Percentiles rank a stretch among this genome's conserved stretches.
Conservation (phyloP, 2,329 filamentous ascomycete species). For the Colletotrichum sp. region DNA sequence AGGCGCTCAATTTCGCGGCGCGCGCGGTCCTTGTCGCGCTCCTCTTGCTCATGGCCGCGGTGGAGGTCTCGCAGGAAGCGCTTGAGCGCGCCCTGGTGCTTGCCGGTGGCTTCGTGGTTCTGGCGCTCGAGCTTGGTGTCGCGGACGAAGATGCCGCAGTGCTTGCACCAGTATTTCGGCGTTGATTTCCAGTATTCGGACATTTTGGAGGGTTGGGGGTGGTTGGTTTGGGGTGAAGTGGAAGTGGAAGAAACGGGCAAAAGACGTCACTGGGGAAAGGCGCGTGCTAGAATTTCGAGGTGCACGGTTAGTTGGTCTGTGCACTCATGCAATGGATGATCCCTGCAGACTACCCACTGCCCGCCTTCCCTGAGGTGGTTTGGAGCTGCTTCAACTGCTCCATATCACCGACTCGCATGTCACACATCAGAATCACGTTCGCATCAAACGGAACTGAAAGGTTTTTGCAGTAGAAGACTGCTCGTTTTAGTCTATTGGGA, state of each 20-base stretch:
- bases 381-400: not conserved
- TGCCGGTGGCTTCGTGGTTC: constrained; percentile 87
- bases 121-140: constrained; percentile 89
- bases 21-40: constrained; percentile 81
- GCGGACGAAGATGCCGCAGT: constrained; percentile 88
- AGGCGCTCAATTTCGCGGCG: constrained; percentile 85
- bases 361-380: not conserved
- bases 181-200: constrained; percentile 99
- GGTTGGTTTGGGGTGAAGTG: not conserved
- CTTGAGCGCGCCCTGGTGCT: constrained; percentile 86
- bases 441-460: not conserved
- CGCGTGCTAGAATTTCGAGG: constrained; percentile 2
- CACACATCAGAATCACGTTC: not conserved
- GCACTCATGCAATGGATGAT: not conserved
- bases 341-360: not conserved
- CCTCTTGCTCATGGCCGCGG: constrained; percentile 79
- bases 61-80: constrained; percentile 90
- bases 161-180: constrained; percentile 97
- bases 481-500: not conserved
- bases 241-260: not conserved
- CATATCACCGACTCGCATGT: not conserved
- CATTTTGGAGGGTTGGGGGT: constrained; percentile 57
- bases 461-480: not conserved
- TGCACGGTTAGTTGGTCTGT: not conserved
- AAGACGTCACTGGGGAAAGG: not conserved